These are phyloP conservation scores for Ogataea thermomethanolica DNA, from an alignment of 805 yeast genomes.

Conservation along the genomic window DNA sequence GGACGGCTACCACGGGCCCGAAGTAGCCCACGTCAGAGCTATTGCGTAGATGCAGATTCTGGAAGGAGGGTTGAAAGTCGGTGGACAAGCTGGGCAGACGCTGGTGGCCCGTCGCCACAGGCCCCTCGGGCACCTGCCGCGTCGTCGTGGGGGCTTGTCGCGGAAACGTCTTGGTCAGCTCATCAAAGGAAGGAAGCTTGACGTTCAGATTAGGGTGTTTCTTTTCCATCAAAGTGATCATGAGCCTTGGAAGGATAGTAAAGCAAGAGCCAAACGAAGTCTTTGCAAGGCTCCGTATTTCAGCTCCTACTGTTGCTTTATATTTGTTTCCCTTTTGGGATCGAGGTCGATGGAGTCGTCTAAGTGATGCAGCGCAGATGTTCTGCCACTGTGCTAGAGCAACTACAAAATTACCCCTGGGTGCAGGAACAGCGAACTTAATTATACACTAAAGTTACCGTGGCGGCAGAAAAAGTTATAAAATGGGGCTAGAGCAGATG, in stretches of 20 bases:
- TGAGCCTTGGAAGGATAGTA: not conserved
- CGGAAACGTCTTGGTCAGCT: slow-evolving; percentile 22
- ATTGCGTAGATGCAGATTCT: slow-evolving; percentile 2
- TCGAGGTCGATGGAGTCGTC: not conserved
- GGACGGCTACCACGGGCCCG: too few relatives aligned
- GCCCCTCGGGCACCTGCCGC: not conserved
- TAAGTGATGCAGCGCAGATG: not conserved
- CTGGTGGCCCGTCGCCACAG: not conserved
- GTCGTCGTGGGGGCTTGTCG: not conserved
- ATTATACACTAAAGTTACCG: slow-evolving; percentile 1
- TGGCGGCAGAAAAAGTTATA: not conserved
- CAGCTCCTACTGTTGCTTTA: slow-evolving; percentile 1
- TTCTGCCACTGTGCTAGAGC: slow-evolving; percentile 1
- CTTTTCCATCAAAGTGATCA: slow-evolving; percentile 15
- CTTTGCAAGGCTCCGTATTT: not conserved
- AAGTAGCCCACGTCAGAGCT: slow-evolving; percentile 2
- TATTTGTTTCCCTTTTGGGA: slow-evolving; percentile 7
- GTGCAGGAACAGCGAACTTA: slow-evolving; percentile 1
- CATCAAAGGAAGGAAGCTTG: slow-evolving; percentile 24
- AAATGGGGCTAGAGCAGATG: too few relatives aligned
- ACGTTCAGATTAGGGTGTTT: slow-evolving; percentile 10
- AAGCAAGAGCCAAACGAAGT: slow-evolving; percentile 3
- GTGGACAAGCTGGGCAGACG: slow-evolving; percentile 3
- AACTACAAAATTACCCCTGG: not conserved
- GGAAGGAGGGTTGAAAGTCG: slow-evolving; percentile 5